Conservation (phyloP, 306 rosid genomes). For the Cicer judaicum region DNA sequence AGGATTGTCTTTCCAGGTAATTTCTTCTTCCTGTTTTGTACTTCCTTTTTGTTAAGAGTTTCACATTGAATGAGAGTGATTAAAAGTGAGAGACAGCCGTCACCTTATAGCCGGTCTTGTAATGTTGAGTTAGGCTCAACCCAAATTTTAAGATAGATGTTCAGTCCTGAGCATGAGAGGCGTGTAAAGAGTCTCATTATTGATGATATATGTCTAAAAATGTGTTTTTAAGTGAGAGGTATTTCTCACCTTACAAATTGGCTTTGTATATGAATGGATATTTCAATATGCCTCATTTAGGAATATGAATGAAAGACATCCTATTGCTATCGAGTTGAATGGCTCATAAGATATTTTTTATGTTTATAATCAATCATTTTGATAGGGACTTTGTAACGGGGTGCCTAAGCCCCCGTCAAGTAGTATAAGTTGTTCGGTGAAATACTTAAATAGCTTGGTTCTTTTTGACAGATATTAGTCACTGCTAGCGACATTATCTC, state of each 20-base stretch:
- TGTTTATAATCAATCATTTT: constrained; percentile 4
- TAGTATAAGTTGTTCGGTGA: neutral
- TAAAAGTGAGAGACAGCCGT: no score
- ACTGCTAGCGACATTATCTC: neutral
- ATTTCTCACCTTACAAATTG: no score
- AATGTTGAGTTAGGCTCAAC: no score
- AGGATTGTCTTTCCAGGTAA: constrained; percentile 98
- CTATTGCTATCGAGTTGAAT: constrained; percentile 1
- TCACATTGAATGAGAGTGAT: no score
- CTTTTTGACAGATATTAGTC: neutral
- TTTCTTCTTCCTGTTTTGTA: neutral
- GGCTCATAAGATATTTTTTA: constrained; percentile 14
- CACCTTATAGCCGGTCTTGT: no score
- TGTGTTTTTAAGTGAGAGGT: no score
- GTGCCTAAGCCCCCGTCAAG: neutral
- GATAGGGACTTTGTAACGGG: neutral
- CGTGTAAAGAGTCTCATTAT: no score
- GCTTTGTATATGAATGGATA: neutral
- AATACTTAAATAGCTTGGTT: neutral
- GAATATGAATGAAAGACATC: neutral
- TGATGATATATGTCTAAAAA: no score
- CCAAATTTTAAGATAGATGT: no score
- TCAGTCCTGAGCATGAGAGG: no score
- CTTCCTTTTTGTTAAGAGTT: neutral
- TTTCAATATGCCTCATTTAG: constrained; percentile 2